phyloP scores from a whole-genome alignment of 2,329 filamentous ascomycete species.

The Colletotrichum destructivum region DNA sequence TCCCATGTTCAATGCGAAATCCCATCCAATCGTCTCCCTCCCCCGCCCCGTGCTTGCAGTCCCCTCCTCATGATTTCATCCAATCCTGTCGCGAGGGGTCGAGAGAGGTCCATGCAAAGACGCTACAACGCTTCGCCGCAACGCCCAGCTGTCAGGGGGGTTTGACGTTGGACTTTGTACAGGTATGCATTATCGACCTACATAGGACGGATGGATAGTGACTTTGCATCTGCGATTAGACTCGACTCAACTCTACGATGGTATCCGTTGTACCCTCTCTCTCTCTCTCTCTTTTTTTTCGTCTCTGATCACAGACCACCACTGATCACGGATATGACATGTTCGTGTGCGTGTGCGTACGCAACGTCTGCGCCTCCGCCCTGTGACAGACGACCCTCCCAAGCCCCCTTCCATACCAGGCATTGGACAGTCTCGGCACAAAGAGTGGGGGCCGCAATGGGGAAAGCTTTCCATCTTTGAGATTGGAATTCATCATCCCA shows the following conservation, averaged over 20 bases:
- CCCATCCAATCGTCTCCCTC: conserved; percentile 30
- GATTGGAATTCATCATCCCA: neutral
- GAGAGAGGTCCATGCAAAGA: conserved; percentile 7
- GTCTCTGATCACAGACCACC: too few species aligned
- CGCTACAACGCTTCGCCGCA: conserved; percentile 19
- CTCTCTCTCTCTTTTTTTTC: too few species aligned
- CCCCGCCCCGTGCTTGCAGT: neutral
- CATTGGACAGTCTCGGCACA: neutral
- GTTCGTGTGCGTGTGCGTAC: neutral
- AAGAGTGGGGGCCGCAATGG: neutral
- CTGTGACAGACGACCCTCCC: too few species aligned
- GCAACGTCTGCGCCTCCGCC: conserved; percentile 1
- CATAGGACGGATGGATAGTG: neutral
- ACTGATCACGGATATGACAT: neutral
- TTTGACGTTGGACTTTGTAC: too few species aligned
- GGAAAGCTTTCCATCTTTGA: neutral
- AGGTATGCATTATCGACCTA: neutral
- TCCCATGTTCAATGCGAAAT: conserved; percentile 25
- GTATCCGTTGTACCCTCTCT: too few species aligned
- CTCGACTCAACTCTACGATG: too few species aligned
- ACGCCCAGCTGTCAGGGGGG: conserved; percentile 32
- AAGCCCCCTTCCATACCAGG: neutral
- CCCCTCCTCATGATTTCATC: conserved; percentile 24
- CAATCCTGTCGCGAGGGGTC: conserved; percentile 22
- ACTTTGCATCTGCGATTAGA: neutral